Evolutionary conservation across 2,329 filamentous ascomycete species (phyloP), one percentile per base, ranked within the genome.

Genomic region (Bipolaris gigantea): DNA sequence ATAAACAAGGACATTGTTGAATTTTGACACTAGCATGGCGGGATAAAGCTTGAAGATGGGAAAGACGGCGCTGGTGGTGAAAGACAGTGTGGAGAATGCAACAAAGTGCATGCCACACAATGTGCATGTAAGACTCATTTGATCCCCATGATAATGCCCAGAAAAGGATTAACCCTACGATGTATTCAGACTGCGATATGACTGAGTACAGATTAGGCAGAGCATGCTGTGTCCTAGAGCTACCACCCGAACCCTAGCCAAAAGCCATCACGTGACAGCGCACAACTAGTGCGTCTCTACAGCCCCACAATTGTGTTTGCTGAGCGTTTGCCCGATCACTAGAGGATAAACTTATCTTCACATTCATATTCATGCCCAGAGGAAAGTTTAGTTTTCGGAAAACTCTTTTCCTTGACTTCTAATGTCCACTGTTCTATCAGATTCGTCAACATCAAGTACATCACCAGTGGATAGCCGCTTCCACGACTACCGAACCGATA

Each of bases 1-100:
- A 25, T 6, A 9, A 19, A 53, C 25, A 58, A 47, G 11, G 36
- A 38, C 56, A 61, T 61, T 55, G 55, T 59, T 34, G 33, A 55
- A 4, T 40, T 38, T 32, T 13, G 8, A 15, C n/a, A 13, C 7
- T 5, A 10, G 44, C 35, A 60, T 51, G 57, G 59, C 32, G 48
- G 46, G 35, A 63, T 47, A 64, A 63, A 57, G 57, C 49, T 13
- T 23, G 23, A 38, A 57, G 43, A 54, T 33, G 47, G 18, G 34
- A 40, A 39, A 16, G 32, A 48, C 38, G 44, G 23, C 19, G 15
- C 11, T 48, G 25, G 5, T 35, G n/a, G 25, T 27, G 9, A 18
- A 13, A 42, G 18, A 49, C 30, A 50, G 36, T 35, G 36, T n/a
- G 35, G 25, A 30, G 7, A 38, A 8, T 35, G 25, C 27, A 43